Base-by-base conservation (phyloP, 148 eudicot genomes). In the Rhododendron vialii region DNA sequence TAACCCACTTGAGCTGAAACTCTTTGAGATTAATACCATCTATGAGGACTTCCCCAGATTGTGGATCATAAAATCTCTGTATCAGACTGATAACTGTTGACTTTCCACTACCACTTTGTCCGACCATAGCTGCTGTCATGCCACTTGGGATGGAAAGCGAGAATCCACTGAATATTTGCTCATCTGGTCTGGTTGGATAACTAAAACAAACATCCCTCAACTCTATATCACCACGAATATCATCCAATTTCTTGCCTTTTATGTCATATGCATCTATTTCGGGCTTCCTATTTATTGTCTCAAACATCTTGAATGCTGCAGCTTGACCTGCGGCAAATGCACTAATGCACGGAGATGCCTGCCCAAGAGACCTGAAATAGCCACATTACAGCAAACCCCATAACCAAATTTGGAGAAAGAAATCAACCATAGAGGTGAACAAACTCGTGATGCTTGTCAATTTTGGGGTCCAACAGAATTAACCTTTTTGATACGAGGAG, bases 41-140 rank as follows among this genome's bases (percentile, higher is more conserved):
- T 48, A 93, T 92, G 20, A 92, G 85, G 51, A 93, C 93, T 88
- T 92, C 86, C 24, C 95, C 95, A 50, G 88, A 86, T 78, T 88
- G 91, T 78, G 95, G 95, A 85, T 93, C 95, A 85, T 92, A 92
- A 83, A 93, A 93, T 78, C 94, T 92, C 90, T 92, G 94, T 36
- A 93, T 86, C 78, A 93, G 75, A 43, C 94, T 93, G 9, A 93
- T 89, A 11, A 93, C 91, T 2, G 95, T 93, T 26, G 95, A 93
- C 86, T 93, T 93, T 51, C 95, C 95, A 22, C 95, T 93, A 48
- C 94, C 94, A 85, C 95, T 93, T 79, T 93, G 93, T 30, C 95
- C 95, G 43, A 93, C 95, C 86, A 93, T 82, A 80, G 95, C 93
- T 55, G 89, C 92, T 41, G 95, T 93, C 18, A 85, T 86, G 81